Conservation (phyloP, 1,284 basidiomycete genomes). For the Phylloporus sp. region DNA sequence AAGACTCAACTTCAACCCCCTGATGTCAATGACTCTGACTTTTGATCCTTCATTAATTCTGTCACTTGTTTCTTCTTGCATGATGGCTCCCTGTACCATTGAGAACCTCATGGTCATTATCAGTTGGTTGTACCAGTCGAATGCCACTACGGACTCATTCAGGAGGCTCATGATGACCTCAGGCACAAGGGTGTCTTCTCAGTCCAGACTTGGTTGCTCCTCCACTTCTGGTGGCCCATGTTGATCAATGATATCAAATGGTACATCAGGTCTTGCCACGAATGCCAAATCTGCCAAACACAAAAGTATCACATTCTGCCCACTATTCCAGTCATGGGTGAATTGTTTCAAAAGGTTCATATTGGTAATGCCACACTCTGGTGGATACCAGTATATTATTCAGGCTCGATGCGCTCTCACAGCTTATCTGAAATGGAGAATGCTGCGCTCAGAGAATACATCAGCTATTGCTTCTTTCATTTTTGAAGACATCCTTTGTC, state of each 20-base stretch:
- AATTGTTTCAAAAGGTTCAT: neutral
- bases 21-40: neutral
- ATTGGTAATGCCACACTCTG: neutral
- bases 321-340: neutral
- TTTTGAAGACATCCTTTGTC: neutral
- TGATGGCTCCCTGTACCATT: neutral
- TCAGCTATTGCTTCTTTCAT: neutral
- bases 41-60: neutral
- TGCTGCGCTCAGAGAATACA: neutral
- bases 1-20: neutral
- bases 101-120: neutral
- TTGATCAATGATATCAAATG: neutral
- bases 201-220: neutral
- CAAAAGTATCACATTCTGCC: neutral
- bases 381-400: neutral
- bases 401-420: neutral
- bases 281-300: neutral
- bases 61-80: neutral
- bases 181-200: neutral
- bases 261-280: neutral
- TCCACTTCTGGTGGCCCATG: neutral
- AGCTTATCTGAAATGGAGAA: neutral
- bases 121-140: neutral
- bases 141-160: no score
- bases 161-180: neutral